Conservation (phyloP, 345 rosid species). For the Brassica incana region DNA sequence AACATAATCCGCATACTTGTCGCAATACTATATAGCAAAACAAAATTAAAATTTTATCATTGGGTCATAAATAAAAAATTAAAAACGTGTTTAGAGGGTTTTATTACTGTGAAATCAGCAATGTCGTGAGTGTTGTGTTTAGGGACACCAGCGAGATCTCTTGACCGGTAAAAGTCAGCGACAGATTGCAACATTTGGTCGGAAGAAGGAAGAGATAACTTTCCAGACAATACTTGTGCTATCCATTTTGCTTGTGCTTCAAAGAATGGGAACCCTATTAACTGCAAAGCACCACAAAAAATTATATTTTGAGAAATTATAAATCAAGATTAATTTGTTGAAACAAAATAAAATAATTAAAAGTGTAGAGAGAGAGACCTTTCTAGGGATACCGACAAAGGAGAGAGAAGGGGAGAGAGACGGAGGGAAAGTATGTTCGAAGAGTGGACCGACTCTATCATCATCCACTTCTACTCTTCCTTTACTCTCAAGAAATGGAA, state of each 20-base stretch:
- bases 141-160: slow-evolving; percentile 67
- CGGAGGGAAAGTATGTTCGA: not conserved
- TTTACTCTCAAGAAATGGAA: slow-evolving; percentile 1
- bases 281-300: slow-evolving; percentile 41
- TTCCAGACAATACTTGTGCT: slow-evolving; percentile 76
- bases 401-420: not conserved
- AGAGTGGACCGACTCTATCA: not conserved
- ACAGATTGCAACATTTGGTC: slow-evolving; percentile 77
- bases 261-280: slow-evolving; percentile 91
- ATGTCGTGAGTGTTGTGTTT: slow-evolving; percentile 84
- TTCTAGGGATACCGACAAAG: not conserved
- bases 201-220: slow-evolving; percentile 62
- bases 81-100: not conserved
- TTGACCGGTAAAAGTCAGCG: slow-evolving; percentile 59
- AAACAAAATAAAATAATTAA: not conserved
- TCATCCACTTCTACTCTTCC: not conserved
- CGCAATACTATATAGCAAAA: slow-evolving; percentile 60
- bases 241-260: slow-evolving; percentile 96
- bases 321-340: not conserved
- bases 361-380: not conserved
- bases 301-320: not conserved
- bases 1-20: slow-evolving; percentile 59
- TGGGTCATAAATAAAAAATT: not conserved
- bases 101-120: slow-evolving; percentile 60
- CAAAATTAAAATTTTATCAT: not conserved